phyloP scores from a whole-genome alignment of 1,284 basidiomycete species.

The Ustilago esculenta region DNA sequence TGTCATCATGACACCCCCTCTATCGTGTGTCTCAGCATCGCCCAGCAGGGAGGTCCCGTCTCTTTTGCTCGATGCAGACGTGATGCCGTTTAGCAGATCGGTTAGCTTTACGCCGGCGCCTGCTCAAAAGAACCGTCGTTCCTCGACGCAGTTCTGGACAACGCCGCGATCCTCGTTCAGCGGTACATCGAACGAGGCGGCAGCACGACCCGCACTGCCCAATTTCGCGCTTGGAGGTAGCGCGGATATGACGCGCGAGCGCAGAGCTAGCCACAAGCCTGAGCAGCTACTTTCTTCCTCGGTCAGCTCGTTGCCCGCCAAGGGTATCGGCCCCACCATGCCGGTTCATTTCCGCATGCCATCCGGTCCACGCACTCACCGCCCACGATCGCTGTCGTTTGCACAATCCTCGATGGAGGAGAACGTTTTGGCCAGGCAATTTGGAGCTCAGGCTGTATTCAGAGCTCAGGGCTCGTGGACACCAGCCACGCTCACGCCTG shows the following conservation, averaged over 20 bases:
- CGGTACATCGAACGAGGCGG: neutral
- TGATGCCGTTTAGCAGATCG: slow-evolving; percentile 28
- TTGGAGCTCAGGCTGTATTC: slow-evolving; percentile 10
- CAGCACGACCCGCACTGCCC: slow-evolving; percentile 13
- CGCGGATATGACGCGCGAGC: slow-evolving; percentile 1
- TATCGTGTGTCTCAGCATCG: slow-evolving; percentile 36
- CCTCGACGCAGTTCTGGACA: slow-evolving; percentile 44
- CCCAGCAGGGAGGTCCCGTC: slow-evolving; percentile 24
- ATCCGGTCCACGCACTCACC: slow-evolving; percentile 18
- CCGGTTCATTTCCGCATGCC: slow-evolving; percentile 24
- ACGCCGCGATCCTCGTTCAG: slow-evolving; percentile 27
- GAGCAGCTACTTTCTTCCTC: slow-evolving; percentile 19
- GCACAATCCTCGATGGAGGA: slow-evolving; percentile 32
- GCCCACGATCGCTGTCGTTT: slow-evolving; percentile 39
- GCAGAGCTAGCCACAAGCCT: slow-evolving; percentile 18
- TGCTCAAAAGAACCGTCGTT: slow-evolving; percentile 32
- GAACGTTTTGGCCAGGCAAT: slow-evolving; percentile 7
- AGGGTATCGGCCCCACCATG: slow-evolving; percentile 4
- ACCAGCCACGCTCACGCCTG: slow-evolving; percentile 14
- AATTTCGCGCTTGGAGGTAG: slow-evolving; percentile 19
- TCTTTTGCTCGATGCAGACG: slow-evolving; percentile 24
- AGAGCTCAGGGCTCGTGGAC: slow-evolving; percentile 34
- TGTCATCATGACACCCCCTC: slow-evolving; percentile 42
- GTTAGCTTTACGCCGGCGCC: slow-evolving; percentile 30
- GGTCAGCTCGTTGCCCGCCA: slow-evolving; percentile 16